Evolutionary conservation across 331 rosid genomes (phyloP), one percentile per base, ranked within the genome.

Genomic region (Quercus phellos): DNA sequence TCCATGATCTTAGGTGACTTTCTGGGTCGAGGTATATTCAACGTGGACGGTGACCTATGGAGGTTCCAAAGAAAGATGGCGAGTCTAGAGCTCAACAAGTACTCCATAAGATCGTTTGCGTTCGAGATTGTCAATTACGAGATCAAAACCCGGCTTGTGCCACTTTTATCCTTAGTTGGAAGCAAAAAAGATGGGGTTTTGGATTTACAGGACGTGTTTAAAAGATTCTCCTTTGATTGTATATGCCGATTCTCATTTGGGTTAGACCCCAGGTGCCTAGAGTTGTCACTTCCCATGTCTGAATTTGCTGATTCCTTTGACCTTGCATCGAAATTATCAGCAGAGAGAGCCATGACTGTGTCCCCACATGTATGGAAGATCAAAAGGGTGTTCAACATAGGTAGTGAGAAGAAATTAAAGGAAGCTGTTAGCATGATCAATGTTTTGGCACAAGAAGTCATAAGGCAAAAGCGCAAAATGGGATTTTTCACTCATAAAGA

Each of bases 1-100:
- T 88, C 96, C 38, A 3, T 79, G 26, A 90, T 93, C 85, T 81
- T 93, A 10, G 92, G 88, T 32, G 96, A 93, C 63, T 89, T 93
- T 79, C 76, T 93, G 3, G 97, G 97, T 1, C 84, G 85, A 6
- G 97, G 97, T 0, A 93, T 93, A n/a, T 93, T 93, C 90, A 93
- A 93, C 88, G 96, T 89, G 35, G 97, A 92, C 59, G 97, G 97
- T 2, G 87, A 90, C 1, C 29, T 27, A 1, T 92, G 97, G 97
- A 81, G 54, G 54, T 93, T 93, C 13, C 97, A 93, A 79, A 85
- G 79, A 60, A 89, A 88, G 78, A 86, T 90, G 88, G 92, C 92
- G 3, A 81, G 85, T 35, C 42, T 82, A 3, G 96, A 89, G 77
- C 93, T 93, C 18, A 83, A 70, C 72, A 81, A 75, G n/a, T 19